Evolutionary conservation across 495 filamentous ascomycete genomes (phyloP), one percentile per base, ranked within the genome.

Genomic region (Penicillium fimorum): DNA sequence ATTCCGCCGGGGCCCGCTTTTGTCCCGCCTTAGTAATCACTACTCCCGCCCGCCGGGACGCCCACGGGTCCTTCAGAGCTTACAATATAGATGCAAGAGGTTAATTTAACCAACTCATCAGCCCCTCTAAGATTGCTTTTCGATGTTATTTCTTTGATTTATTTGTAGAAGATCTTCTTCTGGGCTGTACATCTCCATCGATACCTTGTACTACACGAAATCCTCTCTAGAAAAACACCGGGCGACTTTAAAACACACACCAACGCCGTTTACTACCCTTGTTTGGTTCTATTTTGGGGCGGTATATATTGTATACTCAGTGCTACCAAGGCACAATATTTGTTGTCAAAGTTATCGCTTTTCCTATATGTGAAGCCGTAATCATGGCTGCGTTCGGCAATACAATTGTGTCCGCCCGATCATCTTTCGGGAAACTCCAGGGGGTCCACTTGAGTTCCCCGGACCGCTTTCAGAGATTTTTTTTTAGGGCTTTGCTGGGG

Each of bases 401-500:
- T 37, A 20, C 17, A 17, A 38, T 4, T 25, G 8, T 40, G 2
- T 22, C 50, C 38, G 50, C 25, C 50, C 50, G 50, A 52, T 47
- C 25, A 18, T 6, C 10, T 17, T 30, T 52, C 50, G 50, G 50
- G 17, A 43, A 52, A 52, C 1, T 43, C 12, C 13, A n/a, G n/a
- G 8, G 50, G 48, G 15, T 52, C 50, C 50, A 52, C 50, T 30
- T 43, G 10, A 17, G 15, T 42, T 52, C 50, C 50, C 50, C 50
- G 50, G 47, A 35, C 30, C 46, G 18, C 47, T 33, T 52, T 52
- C 50, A 52, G 38, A 52, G 38, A 32, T 32, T 47, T 51, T 51
- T 42, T 51, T 22, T 6, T 47, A 20, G 35, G 50, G 37, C 40
- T 10, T 41, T 38, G 11, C 38, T 18, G 35, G 49, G 37, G 37